Conservation (phyloP, 148 eudicot species). For the Vaccinium darrowii region DNA sequence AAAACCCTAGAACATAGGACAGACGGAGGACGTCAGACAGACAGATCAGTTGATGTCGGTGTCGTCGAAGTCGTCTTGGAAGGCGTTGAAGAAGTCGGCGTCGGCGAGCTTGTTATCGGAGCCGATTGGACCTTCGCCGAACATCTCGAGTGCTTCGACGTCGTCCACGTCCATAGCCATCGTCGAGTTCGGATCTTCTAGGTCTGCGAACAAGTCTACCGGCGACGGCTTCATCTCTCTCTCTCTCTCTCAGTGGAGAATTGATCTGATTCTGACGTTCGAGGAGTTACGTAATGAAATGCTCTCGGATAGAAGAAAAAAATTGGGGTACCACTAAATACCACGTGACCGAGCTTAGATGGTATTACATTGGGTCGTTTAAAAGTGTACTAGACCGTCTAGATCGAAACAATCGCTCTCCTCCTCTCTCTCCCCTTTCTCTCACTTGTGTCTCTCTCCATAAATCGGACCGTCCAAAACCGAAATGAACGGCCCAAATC, state of each 20-base stretch:
- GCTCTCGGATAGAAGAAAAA: too few species aligned
- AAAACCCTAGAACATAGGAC: background rate
- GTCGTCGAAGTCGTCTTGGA: conserved; percentile 79
- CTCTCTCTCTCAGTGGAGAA: background rate
- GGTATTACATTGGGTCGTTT: too few species aligned
- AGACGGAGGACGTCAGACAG: background rate
- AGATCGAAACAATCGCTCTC: too few species aligned
- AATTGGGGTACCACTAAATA: too few species aligned
- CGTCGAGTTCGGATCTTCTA: conserved; percentile 44
- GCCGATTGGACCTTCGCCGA: conserved; percentile 48
- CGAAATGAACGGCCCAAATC: too few species aligned
- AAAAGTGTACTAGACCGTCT: too few species aligned
- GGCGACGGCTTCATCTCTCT: conserved; percentile 52
- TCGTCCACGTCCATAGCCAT: conserved; percentile 85
- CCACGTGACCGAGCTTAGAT: too few species aligned
- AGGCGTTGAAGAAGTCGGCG: conserved; percentile 74
- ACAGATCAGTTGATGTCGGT: conserved; percentile 55
- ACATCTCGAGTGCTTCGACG: conserved; percentile 57
- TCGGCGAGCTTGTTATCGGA: conserved; percentile 55
- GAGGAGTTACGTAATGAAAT: too few species aligned
- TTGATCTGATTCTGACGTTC: too few species aligned
- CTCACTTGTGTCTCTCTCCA: too few species aligned
- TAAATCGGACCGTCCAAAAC: too few species aligned
- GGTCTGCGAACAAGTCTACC: conserved; percentile 43
- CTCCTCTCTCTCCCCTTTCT: too few species aligned